Conservation (phyloP, 306 rosid genomes). For the Quercus dentata region DNA sequence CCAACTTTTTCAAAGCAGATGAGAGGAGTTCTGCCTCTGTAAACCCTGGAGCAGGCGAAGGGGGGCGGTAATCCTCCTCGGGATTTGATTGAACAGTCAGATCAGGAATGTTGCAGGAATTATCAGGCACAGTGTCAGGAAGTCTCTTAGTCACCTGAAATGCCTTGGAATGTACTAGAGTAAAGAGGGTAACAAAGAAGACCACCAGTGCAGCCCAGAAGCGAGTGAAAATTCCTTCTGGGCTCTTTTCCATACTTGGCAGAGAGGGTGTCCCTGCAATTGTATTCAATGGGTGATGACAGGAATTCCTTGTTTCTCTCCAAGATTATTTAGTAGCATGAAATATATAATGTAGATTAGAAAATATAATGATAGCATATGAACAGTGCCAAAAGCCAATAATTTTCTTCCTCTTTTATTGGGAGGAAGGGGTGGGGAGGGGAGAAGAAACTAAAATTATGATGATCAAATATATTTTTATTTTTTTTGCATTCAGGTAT, state of each 20-base stretch:
- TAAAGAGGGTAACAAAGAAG: conserved; percentile 48
- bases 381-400: background rate
- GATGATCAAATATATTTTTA: too few species aligned
- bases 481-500: too few species aligned
- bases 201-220: conserved; percentile 49
- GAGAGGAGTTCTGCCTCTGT: conserved; percentile 39
- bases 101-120: conserved; percentile 26
- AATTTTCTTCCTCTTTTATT: too few species aligned
- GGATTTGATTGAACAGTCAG: conserved; percentile 23
- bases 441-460: too few species aligned
- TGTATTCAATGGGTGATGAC: conserved; percentile 6
- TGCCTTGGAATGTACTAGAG: conserved; percentile 37
- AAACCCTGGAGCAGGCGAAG: conserved; percentile 53
- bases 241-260: conserved; percentile 18
- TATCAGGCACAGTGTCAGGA: conserved; percentile 19
- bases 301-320: background rate
- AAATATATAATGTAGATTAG: background rate
- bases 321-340: background rate
- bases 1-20: conserved; percentile 58
- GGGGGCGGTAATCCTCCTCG: conserved; percentile 49
- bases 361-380: conserved; percentile 19
- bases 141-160: conserved; percentile 30
- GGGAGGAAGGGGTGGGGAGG: too few species aligned
- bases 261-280: conserved; percentile 49
- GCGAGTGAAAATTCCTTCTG: conserved; percentile 30